phyloP scores from a whole-genome alignment of 768 basidiomycete species.

The Leucocoprinus leucothites region DNA sequence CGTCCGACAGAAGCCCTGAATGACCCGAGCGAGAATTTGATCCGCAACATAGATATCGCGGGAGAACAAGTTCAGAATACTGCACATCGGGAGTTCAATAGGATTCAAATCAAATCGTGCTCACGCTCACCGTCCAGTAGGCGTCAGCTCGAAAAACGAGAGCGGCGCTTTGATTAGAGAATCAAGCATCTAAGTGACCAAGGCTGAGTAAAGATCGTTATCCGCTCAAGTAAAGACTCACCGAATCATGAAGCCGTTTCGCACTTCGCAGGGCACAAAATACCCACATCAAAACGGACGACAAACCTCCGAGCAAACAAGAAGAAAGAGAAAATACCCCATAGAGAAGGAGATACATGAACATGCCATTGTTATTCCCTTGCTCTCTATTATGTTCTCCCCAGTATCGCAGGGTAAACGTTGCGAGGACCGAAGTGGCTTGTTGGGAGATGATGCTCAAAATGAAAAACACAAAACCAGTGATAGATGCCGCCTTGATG shows the following conservation, averaged over 20 bases:
- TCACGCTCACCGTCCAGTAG: constrained; percentile 64
- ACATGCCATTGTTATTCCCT: constrained; percentile 57
- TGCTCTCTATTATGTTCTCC: constrained; percentile 69
- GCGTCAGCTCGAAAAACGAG: constrained; percentile 88
- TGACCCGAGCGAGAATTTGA: constrained; percentile 74
- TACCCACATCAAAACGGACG: constrained; percentile 71
- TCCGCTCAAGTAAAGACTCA: constrained; percentile 29
- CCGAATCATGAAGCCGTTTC: constrained; percentile 71
- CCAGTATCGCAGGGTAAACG: constrained; percentile 75
- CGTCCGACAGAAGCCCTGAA: constrained; percentile 70
- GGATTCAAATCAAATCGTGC: neutral
- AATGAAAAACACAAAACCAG: constrained; percentile 67
- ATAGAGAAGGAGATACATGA: constrained; percentile 59
- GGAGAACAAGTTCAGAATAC: constrained; percentile 89
- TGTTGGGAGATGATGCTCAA: constrained; percentile 55
- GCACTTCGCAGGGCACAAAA: constrained; percentile 74
- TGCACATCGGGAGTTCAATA: constrained; percentile 22
- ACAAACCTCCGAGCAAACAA: constrained; percentile 48
- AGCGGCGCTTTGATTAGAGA: constrained; percentile 82
- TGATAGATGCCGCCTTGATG: constrained; percentile 72
- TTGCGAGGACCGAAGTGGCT: constrained; percentile 54
- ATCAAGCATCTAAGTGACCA: constrained; percentile 57
- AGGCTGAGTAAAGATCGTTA: neutral
- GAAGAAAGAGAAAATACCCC: constrained; percentile 64
- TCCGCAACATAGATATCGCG: constrained; percentile 87